These are phyloP conservation scores for Penicillium alfredii DNA, from an alignment of 495 filamentous ascomycete species.

Conservation along the genomic window DNA sequence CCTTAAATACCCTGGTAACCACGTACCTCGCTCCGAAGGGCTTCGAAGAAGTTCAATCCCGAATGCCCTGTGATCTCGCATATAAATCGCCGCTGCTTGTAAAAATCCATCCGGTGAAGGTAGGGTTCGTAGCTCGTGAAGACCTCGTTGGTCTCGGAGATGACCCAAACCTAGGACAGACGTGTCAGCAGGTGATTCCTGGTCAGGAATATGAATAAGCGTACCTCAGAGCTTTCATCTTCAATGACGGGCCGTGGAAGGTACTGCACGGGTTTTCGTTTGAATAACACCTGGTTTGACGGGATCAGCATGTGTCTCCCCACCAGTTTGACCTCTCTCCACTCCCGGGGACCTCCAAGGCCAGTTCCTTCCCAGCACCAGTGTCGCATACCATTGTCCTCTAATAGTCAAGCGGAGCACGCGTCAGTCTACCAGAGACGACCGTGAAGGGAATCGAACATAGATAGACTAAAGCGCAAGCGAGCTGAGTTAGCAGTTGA, in stretches of 20 bases:
- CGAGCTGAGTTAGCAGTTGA: conserved; percentile 12
- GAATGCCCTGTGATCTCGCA: conserved; percentile 95
- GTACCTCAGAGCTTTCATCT: conserved; percentile 75
- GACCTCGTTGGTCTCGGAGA: conserved; percentile 81
- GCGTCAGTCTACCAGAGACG: conserved; percentile 29
- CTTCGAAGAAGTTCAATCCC: conserved; percentile 88
- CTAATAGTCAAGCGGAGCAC: conserved; percentile 15
- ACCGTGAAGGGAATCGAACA: conserved; percentile 12
- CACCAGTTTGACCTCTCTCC: conserved; percentile 1
- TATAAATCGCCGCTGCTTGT: conserved; percentile 87
- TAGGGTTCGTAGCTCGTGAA: conserved; percentile 89
- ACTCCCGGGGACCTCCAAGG: conserved; percentile 3
- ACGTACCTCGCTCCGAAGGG: conserved; percentile 85
- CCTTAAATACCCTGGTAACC: neutral
- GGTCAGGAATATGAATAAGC: conserved; percentile 11
- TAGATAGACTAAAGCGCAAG: conserved; percentile 21
- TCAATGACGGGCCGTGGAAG: conserved; percentile 64
- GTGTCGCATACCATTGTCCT: conserved; percentile 36
- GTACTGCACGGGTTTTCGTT: conserved; percentile 90
- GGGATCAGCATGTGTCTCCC: conserved; percentile 17
- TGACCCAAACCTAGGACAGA: conserved; percentile 72
- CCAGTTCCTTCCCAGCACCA: neutral
- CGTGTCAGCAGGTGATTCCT: conserved; percentile 4
- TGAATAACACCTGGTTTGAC: conserved; percentile 73
- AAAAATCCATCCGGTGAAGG: conserved; percentile 82